Evolutionary conservation across 306 rosid genomes (phyloP), one percentile per base, ranked within the genome.

Genomic region (Ormosia semicastrata): DNA sequence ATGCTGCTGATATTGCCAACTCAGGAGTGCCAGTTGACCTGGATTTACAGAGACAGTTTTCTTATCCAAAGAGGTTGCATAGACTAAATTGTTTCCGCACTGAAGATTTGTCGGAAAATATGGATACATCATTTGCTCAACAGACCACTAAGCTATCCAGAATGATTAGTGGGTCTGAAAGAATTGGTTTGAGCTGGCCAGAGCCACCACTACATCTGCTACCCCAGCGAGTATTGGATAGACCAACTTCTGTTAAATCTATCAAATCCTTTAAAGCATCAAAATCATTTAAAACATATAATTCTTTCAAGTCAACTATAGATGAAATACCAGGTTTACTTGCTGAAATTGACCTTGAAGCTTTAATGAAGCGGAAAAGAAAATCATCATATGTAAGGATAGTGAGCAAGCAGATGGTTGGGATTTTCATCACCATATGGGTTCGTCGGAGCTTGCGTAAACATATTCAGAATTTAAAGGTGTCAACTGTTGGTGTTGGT

Each of bases 321-420:
- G 91, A 91, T 88, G 93, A 81, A 14, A 66, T 76, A 62, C 63
- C 89, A 43, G 89, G 86, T 46, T 69, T 86, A 64, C 91, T 93
- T 77, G 90, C 86, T 54, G 97, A 93, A 43, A 87, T 90, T 83
- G 98, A 95, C 75, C 93, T 95, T 18, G 97, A 91, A 70, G 80
- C 94, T 71, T 89, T 95, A 39, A 87, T 93, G 92, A 93, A 89
- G 87, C 82, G 90, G 65, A 93, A 93, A 88, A 88, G 94, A 86
- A 85, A 84, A 76, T 85, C 98, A 33, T 56, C 93, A 4, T 95
- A 85, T 82, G 94, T 95, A 32, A 93, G 90, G 90, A 91, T 95
- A 71, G 95, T 91, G 64, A 95, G 98, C 80, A 95, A 95, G 82
- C 98, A 95, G 86, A 91, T 95, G 98, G 98, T 95, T 81, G 98